Evolutionary conservation across 108 stramenopile genomes (phyloP).

Genomic region (Skeletonema tropicum): DNA sequence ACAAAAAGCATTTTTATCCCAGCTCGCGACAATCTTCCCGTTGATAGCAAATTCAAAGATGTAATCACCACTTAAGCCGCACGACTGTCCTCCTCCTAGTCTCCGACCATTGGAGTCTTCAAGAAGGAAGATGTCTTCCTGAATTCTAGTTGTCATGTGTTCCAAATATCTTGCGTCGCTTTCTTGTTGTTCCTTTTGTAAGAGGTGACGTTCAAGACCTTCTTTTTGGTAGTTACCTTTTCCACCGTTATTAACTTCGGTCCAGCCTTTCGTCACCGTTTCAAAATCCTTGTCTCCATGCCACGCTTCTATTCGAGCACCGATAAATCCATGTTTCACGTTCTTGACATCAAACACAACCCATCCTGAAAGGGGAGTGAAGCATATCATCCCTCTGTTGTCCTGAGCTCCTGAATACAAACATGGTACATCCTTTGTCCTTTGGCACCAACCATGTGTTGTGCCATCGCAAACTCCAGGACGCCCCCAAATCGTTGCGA

Average conservation of each 20-base stretch:
- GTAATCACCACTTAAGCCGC: conserved; percentile 23
- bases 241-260: conserved; percentile 41
- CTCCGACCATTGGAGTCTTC: conserved; percentile 12
- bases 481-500: conserved; percentile 33
- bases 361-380: conserved; percentile 42
- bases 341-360: conserved; percentile 36
- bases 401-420: conserved; percentile 32
- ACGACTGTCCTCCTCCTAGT: conserved; percentile 31
- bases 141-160: conserved; percentile 28
- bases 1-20: conserved; percentile 37
- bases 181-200: conserved; percentile 17
- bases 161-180: conserved; percentile 4
- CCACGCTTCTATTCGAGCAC: conserved; percentile 45
- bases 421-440: not conserved
- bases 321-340: conserved; percentile 44
- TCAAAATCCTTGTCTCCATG: not conserved
- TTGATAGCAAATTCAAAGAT: conserved; percentile 42
- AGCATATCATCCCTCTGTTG: conserved; percentile 34
- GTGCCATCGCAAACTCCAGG: conserved; percentile 38
- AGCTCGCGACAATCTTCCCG: conserved; percentile 19
- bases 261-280: conserved; percentile 19
- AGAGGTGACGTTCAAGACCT: conserved; percentile 19
- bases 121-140: conserved; percentile 15
- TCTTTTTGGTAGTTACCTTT: conserved; percentile 39
- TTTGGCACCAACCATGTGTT: conserved; percentile 41